Evolutionary conservation across 805 yeast species (phyloP).

Genomic region (Wickerhamiella dianesei): DNA sequence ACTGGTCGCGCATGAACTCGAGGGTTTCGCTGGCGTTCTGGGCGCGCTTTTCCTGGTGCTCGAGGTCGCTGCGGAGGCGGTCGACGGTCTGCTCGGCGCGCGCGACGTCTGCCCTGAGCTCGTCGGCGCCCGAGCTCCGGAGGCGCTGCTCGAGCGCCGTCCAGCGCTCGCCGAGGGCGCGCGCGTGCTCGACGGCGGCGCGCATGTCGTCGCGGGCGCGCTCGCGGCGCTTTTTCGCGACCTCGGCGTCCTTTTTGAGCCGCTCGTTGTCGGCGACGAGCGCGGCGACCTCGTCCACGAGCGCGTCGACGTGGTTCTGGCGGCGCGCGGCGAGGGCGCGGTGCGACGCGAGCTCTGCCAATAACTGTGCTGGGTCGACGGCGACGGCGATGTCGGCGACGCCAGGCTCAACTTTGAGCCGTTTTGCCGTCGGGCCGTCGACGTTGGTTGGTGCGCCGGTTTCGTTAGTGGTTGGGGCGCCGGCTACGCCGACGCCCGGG

Average conservation of each 20-base stretch:
- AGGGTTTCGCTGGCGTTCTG: not conserved
- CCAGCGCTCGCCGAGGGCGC: constrained; percentile 1
- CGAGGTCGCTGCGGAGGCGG: constrained; percentile 26
- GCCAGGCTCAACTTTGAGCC: not conserved
- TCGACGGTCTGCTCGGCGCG: constrained; percentile 9
- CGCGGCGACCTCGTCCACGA: constrained; percentile 32
- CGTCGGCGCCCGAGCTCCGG: not conserved
- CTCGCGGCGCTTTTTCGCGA: constrained; percentile 27
- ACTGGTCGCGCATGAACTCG: constrained; percentile 35
- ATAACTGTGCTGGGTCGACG: not conserved
- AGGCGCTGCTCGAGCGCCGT: not conserved
- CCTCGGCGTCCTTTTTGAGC: constrained; percentile 15
- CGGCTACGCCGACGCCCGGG: not conserved
- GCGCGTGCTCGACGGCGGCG: not conserved
- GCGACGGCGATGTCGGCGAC: not conserved
- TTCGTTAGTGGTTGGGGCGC: not conserved
- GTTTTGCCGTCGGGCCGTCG: not conserved
- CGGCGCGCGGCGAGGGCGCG: not conserved
- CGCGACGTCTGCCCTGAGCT: not conserved
- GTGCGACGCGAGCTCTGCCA: not conserved
- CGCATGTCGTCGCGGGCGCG: not conserved
- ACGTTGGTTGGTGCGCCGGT: not conserved
- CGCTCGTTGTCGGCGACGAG: not conserved
- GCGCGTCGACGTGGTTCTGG: constrained; percentile 23
- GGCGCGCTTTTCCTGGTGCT: constrained; percentile 35